Percentiles rank a stretch among this genome's conserved stretches.
phyloP scores from a whole-genome alignment of 257 asterid species.

The Solanum okadae region DNA sequence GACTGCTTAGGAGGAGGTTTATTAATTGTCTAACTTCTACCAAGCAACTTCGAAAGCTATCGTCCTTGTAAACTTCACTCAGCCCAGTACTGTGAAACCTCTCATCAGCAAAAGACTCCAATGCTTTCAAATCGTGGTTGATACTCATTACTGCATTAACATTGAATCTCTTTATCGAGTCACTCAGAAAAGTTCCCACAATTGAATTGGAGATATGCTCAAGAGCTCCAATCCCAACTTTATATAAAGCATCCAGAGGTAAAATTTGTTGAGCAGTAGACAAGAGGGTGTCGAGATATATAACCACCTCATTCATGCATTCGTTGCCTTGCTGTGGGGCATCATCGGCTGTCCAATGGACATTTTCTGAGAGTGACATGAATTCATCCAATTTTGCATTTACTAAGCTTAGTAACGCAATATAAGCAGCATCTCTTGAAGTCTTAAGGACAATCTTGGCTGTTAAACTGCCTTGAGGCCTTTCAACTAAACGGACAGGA shows the following conservation, averaged over 20 bases:
- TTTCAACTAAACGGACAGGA: constrained; percentile 65
- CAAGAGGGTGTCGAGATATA: constrained; percentile 77
- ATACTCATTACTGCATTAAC: constrained; percentile 53
- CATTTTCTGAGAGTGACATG: constrained; percentile 65
- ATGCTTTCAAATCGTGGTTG: constrained; percentile 51
- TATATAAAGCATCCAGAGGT: constrained; percentile 78
- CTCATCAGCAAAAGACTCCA: constrained; percentile 80
- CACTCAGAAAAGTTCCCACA: constrained; percentile 58
- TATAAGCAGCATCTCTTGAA: constrained; percentile 84
- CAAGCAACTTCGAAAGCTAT: constrained; percentile 62
- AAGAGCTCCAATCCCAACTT: constrained; percentile 83
- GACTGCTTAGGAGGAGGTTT: constrained; percentile 79
- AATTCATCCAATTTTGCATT: constrained; percentile 69
- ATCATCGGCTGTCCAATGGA: constrained; percentile 80
- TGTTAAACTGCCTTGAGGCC: constrained; percentile 65
- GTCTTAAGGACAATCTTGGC: constrained; percentile 85
- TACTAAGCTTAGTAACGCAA: constrained; percentile 54
- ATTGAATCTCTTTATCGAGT: constrained; percentile 61
- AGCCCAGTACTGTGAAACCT: constrained; percentile 68
- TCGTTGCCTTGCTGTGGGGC: constrained; percentile 57
- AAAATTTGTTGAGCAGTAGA: constrained; percentile 87
- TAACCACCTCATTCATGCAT: constrained; percentile 58
- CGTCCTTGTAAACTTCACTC: constrained; percentile 66
- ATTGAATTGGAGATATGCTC: constrained; percentile 76
- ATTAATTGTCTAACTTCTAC: constrained; percentile 72